Base-by-base conservation (phyloP, 257 asterid species). In the Gardenia jasminoides region DNA sequence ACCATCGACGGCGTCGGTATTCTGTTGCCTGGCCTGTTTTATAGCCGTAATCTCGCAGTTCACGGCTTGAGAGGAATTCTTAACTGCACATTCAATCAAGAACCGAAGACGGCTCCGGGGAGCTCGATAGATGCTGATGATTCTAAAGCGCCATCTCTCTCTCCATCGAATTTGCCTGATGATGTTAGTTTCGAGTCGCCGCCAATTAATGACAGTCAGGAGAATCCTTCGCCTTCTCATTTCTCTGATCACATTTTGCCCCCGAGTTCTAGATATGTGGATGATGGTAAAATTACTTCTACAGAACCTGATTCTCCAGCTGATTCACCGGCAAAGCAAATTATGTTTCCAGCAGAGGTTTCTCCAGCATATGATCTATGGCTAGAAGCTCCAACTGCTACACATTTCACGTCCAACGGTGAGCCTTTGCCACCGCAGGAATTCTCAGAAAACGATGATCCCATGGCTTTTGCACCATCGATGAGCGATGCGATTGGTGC, bases 51-150 rank as follows among this genome's bases (percentile, higher is more conserved):
- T 58, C n/a, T 85, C 9, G 82, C 86, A 4, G 86, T 80, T 75
- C 88, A 85, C 70, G 86, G 86, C 47, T 81, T 83, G 76, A 84
- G 80, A 59, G 88, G 86, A 7, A 80, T 80, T 43, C 68, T 85
- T 36, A 83, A 67, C 22, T 77, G 84, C 67, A 41, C 66, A 10
- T 30, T 72, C 47, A n/a, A 44, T 36, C 46, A 69, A 31, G 50
- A 6, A 20, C 6, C 31, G 39, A 24, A 47, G 16, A 12, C 54
- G 20, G 31, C 50, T 16, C 73, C 54, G 12, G 39, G 47, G 33
- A 36, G 19, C 24, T 24, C 76, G 12, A 48, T 2, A 67, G 44
- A 39, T 48, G 39, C n/a, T 36, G 39, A 3, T 28, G 22, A 54
- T 50, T 33, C 66, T 10, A 20, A 72, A 22, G 41, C 71, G 17